phyloP scores from a whole-genome alignment of 2,329 filamentous ascomycete genomes.

The Colletotrichum sp. region DNA sequence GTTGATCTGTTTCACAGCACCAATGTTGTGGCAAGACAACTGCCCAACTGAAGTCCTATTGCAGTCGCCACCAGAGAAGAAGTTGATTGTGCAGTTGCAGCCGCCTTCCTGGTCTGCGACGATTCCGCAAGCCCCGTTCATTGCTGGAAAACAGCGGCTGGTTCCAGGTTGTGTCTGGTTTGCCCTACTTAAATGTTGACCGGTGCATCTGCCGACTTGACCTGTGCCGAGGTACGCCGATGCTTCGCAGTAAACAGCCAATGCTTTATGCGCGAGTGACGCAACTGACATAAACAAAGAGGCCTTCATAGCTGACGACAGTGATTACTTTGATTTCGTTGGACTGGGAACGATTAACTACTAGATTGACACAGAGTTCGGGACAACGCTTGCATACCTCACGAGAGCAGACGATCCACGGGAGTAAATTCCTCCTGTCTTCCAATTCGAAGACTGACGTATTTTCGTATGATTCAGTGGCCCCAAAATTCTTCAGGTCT shows the following conservation, averaged over 20 bases:
- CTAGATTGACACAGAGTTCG: neutral
- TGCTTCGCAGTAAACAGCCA: neutral
- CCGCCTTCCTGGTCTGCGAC: neutral
- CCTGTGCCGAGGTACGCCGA: conserved; percentile 6
- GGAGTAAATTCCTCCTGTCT: fast-evolving
- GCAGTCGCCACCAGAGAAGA: conserved; percentile 7
- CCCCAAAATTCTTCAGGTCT: neutral
- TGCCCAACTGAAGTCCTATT: neutral
- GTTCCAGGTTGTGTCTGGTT: neutral
- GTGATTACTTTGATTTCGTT: neutral
- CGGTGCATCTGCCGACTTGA: neutral
- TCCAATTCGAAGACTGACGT: neutral
- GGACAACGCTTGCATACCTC: neutral
- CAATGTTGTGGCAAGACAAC: neutral
- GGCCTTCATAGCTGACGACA: neutral
- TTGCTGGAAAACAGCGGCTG: conserved; percentile 6
- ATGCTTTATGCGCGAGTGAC: neutral
- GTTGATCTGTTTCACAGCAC: conserved; percentile 3
- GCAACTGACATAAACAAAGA: neutral
- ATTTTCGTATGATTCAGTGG: neutral
- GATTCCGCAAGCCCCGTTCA: conserved; percentile 1
- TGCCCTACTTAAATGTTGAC: neutral
- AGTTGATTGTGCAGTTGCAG: conserved; percentile 1
- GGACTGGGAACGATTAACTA: neutral
- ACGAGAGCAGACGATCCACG: no score